Evolutionary conservation across 495 filamentous ascomycete genomes (phyloP).

Genomic region (Penicillium argentinense): DNA sequence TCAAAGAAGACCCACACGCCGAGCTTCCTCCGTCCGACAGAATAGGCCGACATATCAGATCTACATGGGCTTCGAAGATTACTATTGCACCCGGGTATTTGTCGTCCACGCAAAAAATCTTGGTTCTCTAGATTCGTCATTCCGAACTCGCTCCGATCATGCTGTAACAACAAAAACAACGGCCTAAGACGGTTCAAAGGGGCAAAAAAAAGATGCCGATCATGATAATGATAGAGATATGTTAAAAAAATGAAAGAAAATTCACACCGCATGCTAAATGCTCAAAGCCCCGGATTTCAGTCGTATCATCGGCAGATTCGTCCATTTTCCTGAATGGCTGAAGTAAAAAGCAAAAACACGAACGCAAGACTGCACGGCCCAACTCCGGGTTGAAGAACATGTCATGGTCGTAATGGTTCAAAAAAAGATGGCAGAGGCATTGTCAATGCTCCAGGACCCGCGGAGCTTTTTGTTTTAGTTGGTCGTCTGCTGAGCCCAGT

Average conservation of each 20-base stretch:
- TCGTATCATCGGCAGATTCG: conserved; percentile 28
- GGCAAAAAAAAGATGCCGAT: conserved; percentile 30
- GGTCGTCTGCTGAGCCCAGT: conserved; percentile 46
- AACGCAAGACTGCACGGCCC: conserved; percentile 28
- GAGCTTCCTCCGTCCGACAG: too few species aligned
- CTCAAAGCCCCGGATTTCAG: conserved; percentile 30
- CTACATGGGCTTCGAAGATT: too few species aligned
- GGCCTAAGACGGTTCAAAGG: conserved; percentile 7
- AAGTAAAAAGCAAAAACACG: conserved; percentile 21
- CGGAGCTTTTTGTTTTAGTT: conserved; percentile 32
- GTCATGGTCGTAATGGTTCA: conserved; percentile 26
- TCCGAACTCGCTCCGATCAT: neutral
- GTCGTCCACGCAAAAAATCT: too few species aligned
- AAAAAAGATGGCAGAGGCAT: conserved; percentile 6
- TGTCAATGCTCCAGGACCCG: conserved; percentile 10
- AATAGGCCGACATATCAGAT: too few species aligned
- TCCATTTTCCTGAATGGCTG: conserved; percentile 18
- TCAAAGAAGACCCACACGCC: too few species aligned
- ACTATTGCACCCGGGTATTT: too few species aligned
- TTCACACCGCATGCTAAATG: conserved; percentile 48
- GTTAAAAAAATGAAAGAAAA: conserved; percentile 33
- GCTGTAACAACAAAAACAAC: conserved; percentile 7
- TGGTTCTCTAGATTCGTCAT: neutral
- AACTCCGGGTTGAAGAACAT: conserved; percentile 44
- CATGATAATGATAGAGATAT: too few species aligned